Conservation (phyloP, 1,139 yeast genomes). For the Kodamaea derodonti region DNA sequence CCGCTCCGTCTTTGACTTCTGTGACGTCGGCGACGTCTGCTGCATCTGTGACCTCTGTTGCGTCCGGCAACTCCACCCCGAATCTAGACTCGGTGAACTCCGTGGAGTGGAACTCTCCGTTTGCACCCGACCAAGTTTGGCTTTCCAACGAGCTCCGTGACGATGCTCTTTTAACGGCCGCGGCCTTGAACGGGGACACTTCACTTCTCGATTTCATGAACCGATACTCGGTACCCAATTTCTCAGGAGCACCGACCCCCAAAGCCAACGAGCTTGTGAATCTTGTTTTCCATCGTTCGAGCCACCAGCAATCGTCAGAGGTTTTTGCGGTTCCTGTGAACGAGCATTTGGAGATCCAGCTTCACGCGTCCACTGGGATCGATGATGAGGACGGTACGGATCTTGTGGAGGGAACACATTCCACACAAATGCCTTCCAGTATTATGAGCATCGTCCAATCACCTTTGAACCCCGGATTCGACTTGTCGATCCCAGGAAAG, state of each 20-base stretch:
- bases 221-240: constrained; percentile 15
- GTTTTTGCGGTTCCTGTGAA: constrained; percentile 16
- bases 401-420: constrained; percentile 31
- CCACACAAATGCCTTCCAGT: constrained; percentile 40
- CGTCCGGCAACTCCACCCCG: constrained; percentile 1
- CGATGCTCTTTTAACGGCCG: constrained; percentile 70
- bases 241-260: constrained; percentile 3
- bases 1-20: constrained; percentile 1
- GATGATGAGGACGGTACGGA: constrained; percentile 26
- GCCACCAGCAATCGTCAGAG: constrained; percentile 6
- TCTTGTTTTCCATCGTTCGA: constrained; percentile 48
- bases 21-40: not conserved
- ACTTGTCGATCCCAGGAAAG: constrained; percentile 26
- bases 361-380: constrained; percentile 34
- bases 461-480: constrained; percentile 45
- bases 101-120: constrained; percentile 2
- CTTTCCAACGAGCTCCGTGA: constrained; percentile 66
- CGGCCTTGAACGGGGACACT: constrained; percentile 64
- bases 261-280: constrained; percentile 42
- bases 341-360: constrained; percentile 42
- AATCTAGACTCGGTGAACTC: no score
- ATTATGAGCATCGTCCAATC: constrained; percentile 47
- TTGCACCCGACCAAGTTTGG: constrained; percentile 47
- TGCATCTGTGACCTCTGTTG: not conserved
- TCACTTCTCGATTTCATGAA: constrained; percentile 55